These are phyloP conservation scores for Odonthalia washingtoniensis DNA, from an alignment of 31 red algal species.

Conservation along the genomic window DNA sequence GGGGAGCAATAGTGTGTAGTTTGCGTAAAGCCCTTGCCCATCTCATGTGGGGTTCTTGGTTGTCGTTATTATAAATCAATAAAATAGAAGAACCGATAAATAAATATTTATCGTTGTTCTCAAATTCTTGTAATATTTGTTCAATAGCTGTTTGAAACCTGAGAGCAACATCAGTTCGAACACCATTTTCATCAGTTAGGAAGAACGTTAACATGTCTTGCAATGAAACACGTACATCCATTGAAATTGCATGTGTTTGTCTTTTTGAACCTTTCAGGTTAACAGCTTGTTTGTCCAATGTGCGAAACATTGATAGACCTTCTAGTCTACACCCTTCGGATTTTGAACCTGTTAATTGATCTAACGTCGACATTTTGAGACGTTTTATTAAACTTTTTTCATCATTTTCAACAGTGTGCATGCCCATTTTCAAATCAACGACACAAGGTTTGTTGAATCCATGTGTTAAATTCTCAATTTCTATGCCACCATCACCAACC, in stretches of 20 bases:
- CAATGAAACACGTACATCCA: constrained; percentile 42
- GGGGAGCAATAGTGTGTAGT: constrained; percentile 46
- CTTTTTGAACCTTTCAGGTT: constrained; percentile 58
- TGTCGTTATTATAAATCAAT: constrained; percentile 79
- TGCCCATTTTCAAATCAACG: constrained; percentile 72
- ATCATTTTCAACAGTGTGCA: constrained; percentile 55
- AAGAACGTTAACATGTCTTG: constrained; percentile 72
- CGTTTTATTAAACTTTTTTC: constrained; percentile 62
- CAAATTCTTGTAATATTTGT: constrained; percentile 61
- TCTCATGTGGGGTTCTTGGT: constrained; percentile 57
- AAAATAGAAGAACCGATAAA: constrained; percentile 79
- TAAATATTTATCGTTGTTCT: constrained; percentile 48
- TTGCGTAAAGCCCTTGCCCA: constrained; percentile 68
- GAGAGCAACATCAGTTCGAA: constrained; percentile 61
- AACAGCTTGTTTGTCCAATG: constrained; percentile 33
- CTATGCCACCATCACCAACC: constrained; percentile 46
- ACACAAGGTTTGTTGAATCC: constrained; percentile 61
- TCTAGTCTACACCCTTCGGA: constrained; percentile 60
- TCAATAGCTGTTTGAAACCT: constrained; percentile 64
- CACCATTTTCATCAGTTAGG: constrained; percentile 72
- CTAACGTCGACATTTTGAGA: constrained; percentile 57
- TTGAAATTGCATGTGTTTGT: constrained; percentile 62
- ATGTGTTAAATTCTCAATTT: constrained; percentile 61
- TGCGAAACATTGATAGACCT: constrained; percentile 67
- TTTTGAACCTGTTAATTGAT: constrained; percentile 49